Evolutionary conservation across 495 filamentous ascomycete genomes (phyloP), one percentile per base, ranked within the genome.

Genomic region (Hypoxylon crocopeplum): DNA sequence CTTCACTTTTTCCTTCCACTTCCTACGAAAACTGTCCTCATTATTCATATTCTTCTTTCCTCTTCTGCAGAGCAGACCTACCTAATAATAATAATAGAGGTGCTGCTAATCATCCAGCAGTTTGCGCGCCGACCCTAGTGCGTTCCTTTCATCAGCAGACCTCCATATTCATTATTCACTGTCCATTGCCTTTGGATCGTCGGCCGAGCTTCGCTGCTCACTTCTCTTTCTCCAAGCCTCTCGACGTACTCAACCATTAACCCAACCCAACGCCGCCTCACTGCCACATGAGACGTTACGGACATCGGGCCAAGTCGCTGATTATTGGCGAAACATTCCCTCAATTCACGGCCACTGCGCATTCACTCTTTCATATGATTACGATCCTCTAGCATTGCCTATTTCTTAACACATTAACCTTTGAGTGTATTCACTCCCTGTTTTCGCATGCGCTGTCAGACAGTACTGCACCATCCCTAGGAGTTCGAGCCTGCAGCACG

Each of bases 31-130:
- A 29, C 48, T 27, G 15, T 48, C 45, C 50, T n/a, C 13, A 4
- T 25, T 38, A 54, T 41, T 48, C 42, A 12, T 42, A 34, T 53
- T 57, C 21, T 53, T 49, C 30, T 27, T 41, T 45, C 30, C 52
- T 38, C 13, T 19, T 38, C 60, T 64, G 60, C 60, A 63, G 60
- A 44, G 60, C 60, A 64, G 54, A 64, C 38, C 40, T 37, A 47
- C 29, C 47, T 24, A 36, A 45, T 38, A 54, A 30, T 56, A 15
- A 27, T 53, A 58, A 47, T 57, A 48, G 39, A 30, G 49, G 49
- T 46, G 3, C 37, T 49, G 38, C 33, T 56, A 39, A 8, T 39
- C 34, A 27, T 60, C 22, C 24, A 39, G 29, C 24, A 37, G 41
- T 15, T 44, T 51, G 20, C 11, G 36, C 36, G 48, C 41, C n/a